Base-by-base conservation (phyloP, 306 rosid genomes). In the Citrullus amarus region DNA sequence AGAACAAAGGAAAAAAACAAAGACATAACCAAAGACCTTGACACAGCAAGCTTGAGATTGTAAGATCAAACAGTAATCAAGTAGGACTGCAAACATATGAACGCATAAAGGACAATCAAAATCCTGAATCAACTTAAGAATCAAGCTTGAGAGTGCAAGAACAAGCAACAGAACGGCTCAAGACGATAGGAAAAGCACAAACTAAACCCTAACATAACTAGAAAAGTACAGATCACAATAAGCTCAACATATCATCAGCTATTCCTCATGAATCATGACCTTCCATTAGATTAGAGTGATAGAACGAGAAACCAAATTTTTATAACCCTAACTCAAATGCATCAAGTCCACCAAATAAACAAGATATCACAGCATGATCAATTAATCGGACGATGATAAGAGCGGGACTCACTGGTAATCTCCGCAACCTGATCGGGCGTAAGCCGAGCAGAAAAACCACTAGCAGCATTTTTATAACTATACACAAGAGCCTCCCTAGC, bases 361-460 rank as follows among this genome's bases (percentile, higher is more conserved):
- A 13, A 44, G 50, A 11, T 44, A 44, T 2, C 3, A 48, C 54
- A 48, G 16, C 39, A 36, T 43, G 16, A 48, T 0, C 54, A 46
- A 46, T 46, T 9, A 46, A 46, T 46, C 44, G 44, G 65, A 59
- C 3, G 39, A 30, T 61, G 41, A 30, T 39, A 53, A 74, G 65
- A 38, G 65, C 18, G 4, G 14, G 9, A 78, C 89, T 67, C 25
- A 88, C 92, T 81, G 61, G 87, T 41, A 71, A 88, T 85, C 61
- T 83, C 74, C 9, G 72, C 66, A 25, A 88, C 92, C 83, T 88
- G 92, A 12, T 85, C 77, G 10, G 92, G 88, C 78, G 97, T 90
- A 56, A 94, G 97, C 89, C 85, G 87, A 39, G 98, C 98, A 20
- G 98, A 90, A 88, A 94, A 94, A 36, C 98, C 98, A 86, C 87